Evolutionary conservation across 1,139 yeast genomes (phyloP), one percentile per base, ranked within the genome.

Genomic region (Saccharomycopsis hybrid): DNA sequence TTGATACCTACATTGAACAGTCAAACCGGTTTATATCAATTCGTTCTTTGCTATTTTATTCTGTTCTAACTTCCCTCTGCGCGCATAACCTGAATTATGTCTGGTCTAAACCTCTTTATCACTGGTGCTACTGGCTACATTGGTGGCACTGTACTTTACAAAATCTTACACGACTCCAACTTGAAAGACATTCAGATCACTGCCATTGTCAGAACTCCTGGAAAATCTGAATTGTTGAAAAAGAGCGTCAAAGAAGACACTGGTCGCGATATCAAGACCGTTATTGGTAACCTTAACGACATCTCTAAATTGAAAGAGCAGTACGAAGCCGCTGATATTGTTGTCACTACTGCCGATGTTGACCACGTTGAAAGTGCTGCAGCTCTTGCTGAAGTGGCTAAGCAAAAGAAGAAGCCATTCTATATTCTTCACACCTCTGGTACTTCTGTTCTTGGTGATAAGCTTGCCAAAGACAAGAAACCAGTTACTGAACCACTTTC

Each of bases 381-480:
- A 44, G 59, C 59, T 4, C 52, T 68, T 7, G 47, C 43, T 4
- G 44, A 39, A 7, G 36, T 31, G 39, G 40, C 46, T 13, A 39
- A 39, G 24, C 24, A 5, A n/a, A 45, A 48, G 39, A 44, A 24
- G 24, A 48, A 5, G 7, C 47, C 40, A 35, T 48, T 43, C 28
- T 48, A 18, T 27, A 38, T 68, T 37, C 58, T 71, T 46, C 75
- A 71, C 49, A 70, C 73, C 35, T 68, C 74, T 1, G 75, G 76
- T 8, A 69, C 73, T 1, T 64, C 70, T 5, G 58, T 69, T 29
- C 46, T 62, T 27, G 45, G 50, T 7, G 73, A 70, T 50, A 44
- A 27, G 11, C 28, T 45, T 31, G 60, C 55, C 1, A 50, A 58
- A 2, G 59, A 60, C 1, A 58, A 61, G 51, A 56, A 58, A 9